Evolutionary conservation across 768 basidiomycete genomes (phyloP), one percentile per base, ranked within the genome.

Genomic region (Suillus placidus): DNA sequence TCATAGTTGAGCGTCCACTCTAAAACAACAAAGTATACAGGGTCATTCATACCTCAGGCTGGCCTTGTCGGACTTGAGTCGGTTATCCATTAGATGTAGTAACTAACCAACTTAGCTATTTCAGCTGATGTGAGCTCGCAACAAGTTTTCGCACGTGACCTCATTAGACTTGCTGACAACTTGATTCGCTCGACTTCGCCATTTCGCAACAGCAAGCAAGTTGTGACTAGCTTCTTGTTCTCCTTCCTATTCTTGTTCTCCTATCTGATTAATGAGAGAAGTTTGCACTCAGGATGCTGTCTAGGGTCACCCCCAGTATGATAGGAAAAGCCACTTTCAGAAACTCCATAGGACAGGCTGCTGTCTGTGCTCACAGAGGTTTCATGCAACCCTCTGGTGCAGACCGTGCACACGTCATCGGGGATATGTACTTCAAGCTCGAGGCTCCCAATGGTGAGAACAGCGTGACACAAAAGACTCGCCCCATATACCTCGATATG

Each of bases 401-500:
- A 63, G 92, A 93, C 77, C 83, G 91, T 74, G 93, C 93, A 35
- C 92, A 87, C 71, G 85, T 95, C 54, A 65, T 54, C 49, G 7
- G 68, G 94, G 94, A 94, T 73, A 94, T 94, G 91, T 84, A 94
- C 7, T 95, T 95, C 77, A 94, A 92, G 77, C 80, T 95, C 16
- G 89, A 88, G 70, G 78, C 84, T 60, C 85, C 87, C 43, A 82
- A 76, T 62, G 84, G 86, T 56, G 90, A 91, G 73, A 85, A 81
- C 54, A 81, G 84, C 12, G 65, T 83, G 60, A 80, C 82, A 58
- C 84, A 84, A 63, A 91, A 90, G 78, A 83, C 84, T 35, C 86
- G 95, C 37, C 95, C 97, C 20, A 98, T 99, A 69, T 99, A 99
- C 78, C 87, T 99, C 57, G 97, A 99, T 78, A 92, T 97, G 93